Evolutionary conservation across 768 basidiomycete species (phyloP), one percentile per base, ranked within the genome.

Genomic region (Hypsizygus marmoreus): DNA sequence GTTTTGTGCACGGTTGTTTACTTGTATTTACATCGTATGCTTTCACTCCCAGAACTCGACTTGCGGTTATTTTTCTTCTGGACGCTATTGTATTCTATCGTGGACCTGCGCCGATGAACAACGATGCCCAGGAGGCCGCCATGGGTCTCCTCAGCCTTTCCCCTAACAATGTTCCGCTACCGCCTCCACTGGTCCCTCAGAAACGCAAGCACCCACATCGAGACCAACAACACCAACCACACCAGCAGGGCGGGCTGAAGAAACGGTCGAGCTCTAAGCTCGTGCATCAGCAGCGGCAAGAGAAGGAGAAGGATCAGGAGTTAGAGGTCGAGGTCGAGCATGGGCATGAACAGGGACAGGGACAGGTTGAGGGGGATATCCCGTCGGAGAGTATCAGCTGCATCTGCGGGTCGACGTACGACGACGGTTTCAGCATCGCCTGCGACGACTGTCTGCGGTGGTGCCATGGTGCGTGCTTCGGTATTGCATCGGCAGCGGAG

Each of bases 391-490:
- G 69, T 36, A 84, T 83, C 45, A 65, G 68, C 34, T 91, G 88
- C 58, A 84, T 87, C 50, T 91, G 88, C 59, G 80, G 81, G 4
- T 79, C 77, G 38, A 66, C 73, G 24, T 74, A 80, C 56, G 88
- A 88, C 61, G 88, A 90, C 59, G 88, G 88, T 10, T 86, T 86
- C 63, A 85, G 82, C 17, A 86, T 90, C 51, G 85, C 84, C 23
- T 91, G 89, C 64, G 90, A 91, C 60, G 67, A 72, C 51, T 91
- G 89, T 61, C 75, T 73, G 17, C 76, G 83, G 22, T 91, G 89
- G 88, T 84, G 82, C 53, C 89, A 91, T 65, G 84, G 80, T 9
- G 80, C 80, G 6, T 94, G 93, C 66, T 88, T 87, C 54, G 78
- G 72, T 36, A 83, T 88, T 50, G 67, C 71, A 10, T 66, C 76